Conservation (phyloP, 1,139 yeast genomes). For the Suhomyces yuchorum region DNA sequence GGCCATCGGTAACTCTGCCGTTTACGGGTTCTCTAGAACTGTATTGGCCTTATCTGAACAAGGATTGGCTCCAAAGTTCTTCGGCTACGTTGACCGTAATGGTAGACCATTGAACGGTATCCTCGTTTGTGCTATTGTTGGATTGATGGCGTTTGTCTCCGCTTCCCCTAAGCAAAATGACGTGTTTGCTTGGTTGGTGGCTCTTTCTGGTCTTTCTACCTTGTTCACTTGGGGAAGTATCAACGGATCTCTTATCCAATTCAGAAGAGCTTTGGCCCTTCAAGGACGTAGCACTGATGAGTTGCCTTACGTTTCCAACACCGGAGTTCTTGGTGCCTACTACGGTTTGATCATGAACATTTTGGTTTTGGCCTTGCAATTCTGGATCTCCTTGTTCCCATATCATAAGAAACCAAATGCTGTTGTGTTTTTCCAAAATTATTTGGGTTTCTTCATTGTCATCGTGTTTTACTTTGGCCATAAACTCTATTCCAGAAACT, state of each 20-base stretch:
- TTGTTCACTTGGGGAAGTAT: slow-evolving; percentile 47
- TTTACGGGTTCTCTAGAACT: slow-evolving; percentile 48
- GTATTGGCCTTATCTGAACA: slow-evolving; percentile 43
- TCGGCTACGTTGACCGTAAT: slow-evolving; percentile 39
- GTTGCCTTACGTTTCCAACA: slow-evolving; percentile 40
- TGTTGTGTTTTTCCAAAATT: slow-evolving; percentile 34
- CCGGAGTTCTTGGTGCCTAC: slow-evolving; percentile 42
- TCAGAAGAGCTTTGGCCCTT: slow-evolving; percentile 38
- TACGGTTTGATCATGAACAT: slow-evolving; percentile 37
- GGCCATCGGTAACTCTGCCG: slow-evolving; percentile 49
- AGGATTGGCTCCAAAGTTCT: slow-evolving; percentile 41
- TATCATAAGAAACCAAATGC: slow-evolving; percentile 35
- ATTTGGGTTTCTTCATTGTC: slow-evolving; percentile 39
- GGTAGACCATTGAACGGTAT: slow-evolving; percentile 49
- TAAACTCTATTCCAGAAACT: slow-evolving; percentile 36
- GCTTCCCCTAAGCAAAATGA: slow-evolving; percentile 40
- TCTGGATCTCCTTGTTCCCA: slow-evolving; percentile 47
- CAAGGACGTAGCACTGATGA: slow-evolving; percentile 35
- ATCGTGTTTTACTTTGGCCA: slow-evolving; percentile 35
- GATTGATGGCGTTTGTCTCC: slow-evolving; percentile 42
- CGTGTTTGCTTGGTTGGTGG: slow-evolving; percentile 45
- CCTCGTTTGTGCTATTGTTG: slow-evolving; percentile 34
- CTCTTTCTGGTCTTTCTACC: slow-evolving; percentile 45
- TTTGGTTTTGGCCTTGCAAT: slow-evolving; percentile 40
- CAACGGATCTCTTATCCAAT: slow-evolving; percentile 39